A percentile compares a stretch with the other conserved stretches of the same genome.
Conservation (phyloP, 306 rosid species). For the Pachyrhizus erosus region DNA sequence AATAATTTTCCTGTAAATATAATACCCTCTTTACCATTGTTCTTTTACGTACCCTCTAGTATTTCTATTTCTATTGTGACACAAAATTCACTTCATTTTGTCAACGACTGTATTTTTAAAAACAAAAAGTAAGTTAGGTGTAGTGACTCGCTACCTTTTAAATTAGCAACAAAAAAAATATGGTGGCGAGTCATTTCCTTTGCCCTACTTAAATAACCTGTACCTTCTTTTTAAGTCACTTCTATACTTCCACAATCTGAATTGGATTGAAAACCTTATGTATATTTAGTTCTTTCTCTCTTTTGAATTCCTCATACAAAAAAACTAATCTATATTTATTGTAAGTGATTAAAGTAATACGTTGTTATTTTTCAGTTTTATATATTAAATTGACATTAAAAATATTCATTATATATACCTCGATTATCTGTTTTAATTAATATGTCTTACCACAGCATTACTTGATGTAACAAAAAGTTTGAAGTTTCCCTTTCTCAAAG, state of each 20-base stretch:
- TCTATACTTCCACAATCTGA: slow-evolving; percentile 1
- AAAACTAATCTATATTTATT: background rate
- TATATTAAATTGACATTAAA: background rate
- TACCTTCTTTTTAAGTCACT: background rate
- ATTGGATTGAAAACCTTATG: background rate
- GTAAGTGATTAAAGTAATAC: background rate
- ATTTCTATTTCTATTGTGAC: background rate
- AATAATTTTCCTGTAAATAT: slow-evolving; percentile 34
- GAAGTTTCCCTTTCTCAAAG: slow-evolving; percentile 36
- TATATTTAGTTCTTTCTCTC: background rate
- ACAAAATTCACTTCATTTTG: background rate
- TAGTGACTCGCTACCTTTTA: slow-evolving; percentile 45
- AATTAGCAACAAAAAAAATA: slow-evolving; percentile 1
- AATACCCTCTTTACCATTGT: background rate
- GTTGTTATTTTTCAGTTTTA: background rate
- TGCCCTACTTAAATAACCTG: slow-evolving; percentile 17
- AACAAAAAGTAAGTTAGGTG: slow-evolving; percentile 40
- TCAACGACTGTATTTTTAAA: no score
- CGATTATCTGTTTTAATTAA: background rate
- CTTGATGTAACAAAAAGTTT: slow-evolving; percentile 27
- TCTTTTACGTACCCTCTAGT: background rate
- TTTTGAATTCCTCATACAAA: background rate
- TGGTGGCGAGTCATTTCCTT: slow-evolving; percentile 47
- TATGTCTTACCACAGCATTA: background rate
- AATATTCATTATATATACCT: background rate